These are phyloP conservation scores for Ceratobasidium sp. DNA, from an alignment of 1,284 basidiomycete genomes.

Conservation along the genomic window DNA sequence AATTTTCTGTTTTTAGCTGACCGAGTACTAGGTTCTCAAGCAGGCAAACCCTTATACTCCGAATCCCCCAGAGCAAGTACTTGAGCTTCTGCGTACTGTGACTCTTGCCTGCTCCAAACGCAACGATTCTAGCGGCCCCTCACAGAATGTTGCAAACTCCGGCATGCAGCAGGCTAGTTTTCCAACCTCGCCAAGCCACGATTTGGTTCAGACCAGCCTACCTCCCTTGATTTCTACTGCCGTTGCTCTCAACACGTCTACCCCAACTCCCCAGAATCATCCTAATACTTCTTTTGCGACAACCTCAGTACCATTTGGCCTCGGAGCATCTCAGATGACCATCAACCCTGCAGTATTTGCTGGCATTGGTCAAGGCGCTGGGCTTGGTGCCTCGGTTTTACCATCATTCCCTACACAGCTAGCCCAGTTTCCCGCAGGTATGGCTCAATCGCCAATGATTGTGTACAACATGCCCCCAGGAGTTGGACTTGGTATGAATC, in stretches of 20 bases:
- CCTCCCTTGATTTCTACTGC: neutral
- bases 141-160: neutral
- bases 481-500: neutral
- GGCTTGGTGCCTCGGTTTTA: too few relatives aligned
- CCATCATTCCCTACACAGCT: neutral
- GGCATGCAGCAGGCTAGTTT: neutral
- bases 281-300: neutral
- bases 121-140: neutral
- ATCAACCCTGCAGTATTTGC: too few relatives aligned
- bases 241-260: neutral
- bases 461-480: neutral
- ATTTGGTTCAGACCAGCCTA: neutral
- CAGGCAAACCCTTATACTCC: neutral
- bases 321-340: neutral
- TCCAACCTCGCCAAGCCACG: neutral
- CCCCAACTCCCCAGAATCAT: neutral
- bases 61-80: constrained; percentile 3
- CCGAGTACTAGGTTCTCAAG: neutral
- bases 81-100: neutral
- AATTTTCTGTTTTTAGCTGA: neutral
- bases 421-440: neutral
- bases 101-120: neutral
- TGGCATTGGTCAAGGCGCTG: neutral
- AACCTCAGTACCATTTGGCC: neutral
- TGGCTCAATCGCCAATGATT: neutral